Conservation (phyloP, 257 asterid genomes). For the Nemophila menziesii region DNA sequence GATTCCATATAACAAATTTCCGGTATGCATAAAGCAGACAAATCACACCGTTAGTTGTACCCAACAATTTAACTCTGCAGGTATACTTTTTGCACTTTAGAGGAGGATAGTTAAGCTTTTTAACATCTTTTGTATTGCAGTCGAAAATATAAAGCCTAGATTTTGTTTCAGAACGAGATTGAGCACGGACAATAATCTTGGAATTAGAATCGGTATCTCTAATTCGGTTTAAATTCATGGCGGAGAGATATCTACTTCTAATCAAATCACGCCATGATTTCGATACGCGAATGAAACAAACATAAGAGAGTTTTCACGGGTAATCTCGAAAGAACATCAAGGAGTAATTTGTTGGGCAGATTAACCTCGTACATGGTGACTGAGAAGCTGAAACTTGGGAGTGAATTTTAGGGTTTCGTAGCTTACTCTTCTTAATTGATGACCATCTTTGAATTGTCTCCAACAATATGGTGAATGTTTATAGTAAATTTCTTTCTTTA, state of each 20-base stretch:
- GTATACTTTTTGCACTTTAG: neutral
- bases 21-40: neutral
- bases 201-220: neutral
- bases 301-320: neutral
- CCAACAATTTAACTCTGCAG: neutral
- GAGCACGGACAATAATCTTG: neutral
- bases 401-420: no score
- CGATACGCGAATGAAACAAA: neutral
- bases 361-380: neutral
- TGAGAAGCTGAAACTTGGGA: no score
- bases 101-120: neutral
- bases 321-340: neutral
- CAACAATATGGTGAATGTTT: no score
- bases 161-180: no score
- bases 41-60: neutral
- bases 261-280: no score
- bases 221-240: neutral
- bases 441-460: no score
- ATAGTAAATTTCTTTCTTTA: no score
- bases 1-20: conserved; percentile 1
- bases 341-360: neutral
- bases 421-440: no score
- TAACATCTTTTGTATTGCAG: neutral
- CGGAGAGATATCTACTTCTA: neutral
- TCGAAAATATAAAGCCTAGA: no score